These are phyloP conservation scores for Middelhovenomyces tepae DNA, from an alignment of 805 yeast species.

Conservation along the genomic window DNA sequence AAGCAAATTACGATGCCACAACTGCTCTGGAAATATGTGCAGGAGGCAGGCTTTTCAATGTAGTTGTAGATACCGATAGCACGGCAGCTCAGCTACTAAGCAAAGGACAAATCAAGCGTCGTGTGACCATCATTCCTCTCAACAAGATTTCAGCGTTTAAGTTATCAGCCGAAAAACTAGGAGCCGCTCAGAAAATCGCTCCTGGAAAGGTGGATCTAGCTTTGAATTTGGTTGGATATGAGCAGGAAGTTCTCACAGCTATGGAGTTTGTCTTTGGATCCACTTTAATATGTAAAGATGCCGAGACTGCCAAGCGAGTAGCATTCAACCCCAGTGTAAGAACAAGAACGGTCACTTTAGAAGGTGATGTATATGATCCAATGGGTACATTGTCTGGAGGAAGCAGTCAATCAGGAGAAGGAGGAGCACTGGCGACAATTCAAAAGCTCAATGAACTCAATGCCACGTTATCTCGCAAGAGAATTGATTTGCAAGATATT, in stretches of 20 bases:
- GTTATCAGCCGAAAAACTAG: conserved; percentile 43
- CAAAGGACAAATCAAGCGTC: conserved; percentile 62
- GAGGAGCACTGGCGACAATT: conserved; percentile 53
- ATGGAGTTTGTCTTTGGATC: conserved; percentile 89
- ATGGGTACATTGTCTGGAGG: conserved; percentile 96
- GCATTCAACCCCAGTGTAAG: conserved; percentile 78
- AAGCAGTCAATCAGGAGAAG: conserved; percentile 48
- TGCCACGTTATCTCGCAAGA: conserved; percentile 33
- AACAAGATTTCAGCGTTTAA: conserved; percentile 67
- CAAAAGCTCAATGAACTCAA: conserved; percentile 51
- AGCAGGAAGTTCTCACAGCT: conserved; percentile 61
- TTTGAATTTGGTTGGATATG: conserved; percentile 66
- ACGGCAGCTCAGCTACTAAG: conserved; percentile 80
- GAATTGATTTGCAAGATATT: conserved; percentile 35
- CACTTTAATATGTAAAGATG: conserved; percentile 80
- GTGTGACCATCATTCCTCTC: conserved; percentile 88
- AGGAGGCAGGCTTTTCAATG: conserved; percentile 82
- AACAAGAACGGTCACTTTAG: conserved; percentile 75
- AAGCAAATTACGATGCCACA: conserved; percentile 50
- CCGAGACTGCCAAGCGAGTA: conserved; percentile 80
- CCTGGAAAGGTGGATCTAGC: conserved; percentile 90
- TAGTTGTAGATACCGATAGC: conserved; percentile 80
- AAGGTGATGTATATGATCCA: conserved; percentile 94
- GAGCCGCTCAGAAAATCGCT: conserved; percentile 63
- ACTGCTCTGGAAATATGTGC: conserved; percentile 90